Evolutionary conservation across 1,139 yeast genomes (phyloP).

Genomic region (Nakaseomyces sp.): DNA sequence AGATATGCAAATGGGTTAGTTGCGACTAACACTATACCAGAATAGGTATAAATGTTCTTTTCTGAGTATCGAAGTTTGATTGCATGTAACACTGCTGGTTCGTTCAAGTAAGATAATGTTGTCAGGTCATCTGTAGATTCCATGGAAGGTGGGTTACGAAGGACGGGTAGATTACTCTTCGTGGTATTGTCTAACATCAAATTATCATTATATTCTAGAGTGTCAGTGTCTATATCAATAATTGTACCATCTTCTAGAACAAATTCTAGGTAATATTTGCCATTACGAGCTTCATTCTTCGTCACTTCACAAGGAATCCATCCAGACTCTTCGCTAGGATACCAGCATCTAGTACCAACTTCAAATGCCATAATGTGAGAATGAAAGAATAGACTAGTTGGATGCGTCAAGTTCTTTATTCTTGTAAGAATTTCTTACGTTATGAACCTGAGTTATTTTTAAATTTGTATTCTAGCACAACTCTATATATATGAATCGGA

Average conservation of each 20-base stretch:
- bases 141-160: slow-evolving; percentile 86
- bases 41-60: slow-evolving; percentile 87
- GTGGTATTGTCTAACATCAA: slow-evolving; percentile 9
- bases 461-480: too few relatives aligned
- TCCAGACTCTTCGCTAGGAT: slow-evolving; percentile 78
- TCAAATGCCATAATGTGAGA: slow-evolving; percentile 25
- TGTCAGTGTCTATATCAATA: slow-evolving; percentile 47
- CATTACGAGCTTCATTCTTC: slow-evolving; percentile 42
- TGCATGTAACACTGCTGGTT: slow-evolving; percentile 94
- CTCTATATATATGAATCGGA: not conserved
- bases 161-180: slow-evolving; percentile 46
- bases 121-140: slow-evolving; percentile 85
- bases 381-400: too few relatives aligned
- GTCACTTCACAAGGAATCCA: slow-evolving; percentile 86
- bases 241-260: slow-evolving; percentile 53
- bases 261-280: slow-evolving; percentile 51
- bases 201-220: slow-evolving; percentile 30
- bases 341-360: slow-evolving; percentile 71
- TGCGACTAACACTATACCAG: slow-evolving; percentile 96
- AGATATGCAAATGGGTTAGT: slow-evolving; percentile 93
- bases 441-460: not conserved
- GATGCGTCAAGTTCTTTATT: not conserved
- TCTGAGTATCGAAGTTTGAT: slow-evolving; percentile 86
- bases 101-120: slow-evolving; percentile 83
- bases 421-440: not conserved